These are phyloP conservation scores for Aspergillus sp. DNA, from an alignment of 2,329 filamentous ascomycete species.

Conservation along the genomic window DNA sequence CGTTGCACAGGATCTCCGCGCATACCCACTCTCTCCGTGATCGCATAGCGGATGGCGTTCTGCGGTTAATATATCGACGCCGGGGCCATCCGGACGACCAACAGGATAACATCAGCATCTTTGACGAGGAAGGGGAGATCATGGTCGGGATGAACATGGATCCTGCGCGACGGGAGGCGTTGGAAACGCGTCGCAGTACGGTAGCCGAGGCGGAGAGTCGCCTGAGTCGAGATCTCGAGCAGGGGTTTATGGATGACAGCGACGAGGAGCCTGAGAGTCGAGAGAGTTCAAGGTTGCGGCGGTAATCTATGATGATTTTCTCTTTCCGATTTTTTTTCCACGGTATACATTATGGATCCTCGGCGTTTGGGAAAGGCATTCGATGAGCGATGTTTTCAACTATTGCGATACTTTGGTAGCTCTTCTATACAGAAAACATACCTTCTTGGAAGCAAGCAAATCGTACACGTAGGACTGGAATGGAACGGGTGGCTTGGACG, in stretches of 20 bases:
- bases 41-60: constrained; percentile 41
- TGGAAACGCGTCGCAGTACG: constrained; percentile 45
- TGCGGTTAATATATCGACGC: constrained; percentile 47
- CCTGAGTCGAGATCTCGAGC: constrained; percentile 76
- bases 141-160: constrained; percentile 56
- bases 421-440: no score
- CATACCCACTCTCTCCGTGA: constrained; percentile 57
- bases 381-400: not conserved
- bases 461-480: no score
- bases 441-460: no score
- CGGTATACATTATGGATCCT: not conserved
- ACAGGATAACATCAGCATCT: constrained; percentile 57
- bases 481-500: no score
- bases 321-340: constrained; percentile 1
- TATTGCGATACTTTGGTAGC: no score
- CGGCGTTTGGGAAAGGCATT: constrained; percentile 7
- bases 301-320: constrained; percentile 11
- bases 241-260: constrained; percentile 72
- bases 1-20: constrained; percentile 55
- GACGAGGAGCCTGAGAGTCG: constrained; percentile 53
- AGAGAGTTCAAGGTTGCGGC: constrained; percentile 27
- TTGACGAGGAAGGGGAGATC: constrained; percentile 65
- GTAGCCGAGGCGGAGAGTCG: constrained; percentile 49
- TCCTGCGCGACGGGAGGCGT: constrained; percentile 41
- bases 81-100: constrained; percentile 41